Evolutionary conservation across 192 early-diverging fungal genomes (phyloP), one percentile per base, ranked within the genome.

Genomic region (Coemansia sp.): DNA sequence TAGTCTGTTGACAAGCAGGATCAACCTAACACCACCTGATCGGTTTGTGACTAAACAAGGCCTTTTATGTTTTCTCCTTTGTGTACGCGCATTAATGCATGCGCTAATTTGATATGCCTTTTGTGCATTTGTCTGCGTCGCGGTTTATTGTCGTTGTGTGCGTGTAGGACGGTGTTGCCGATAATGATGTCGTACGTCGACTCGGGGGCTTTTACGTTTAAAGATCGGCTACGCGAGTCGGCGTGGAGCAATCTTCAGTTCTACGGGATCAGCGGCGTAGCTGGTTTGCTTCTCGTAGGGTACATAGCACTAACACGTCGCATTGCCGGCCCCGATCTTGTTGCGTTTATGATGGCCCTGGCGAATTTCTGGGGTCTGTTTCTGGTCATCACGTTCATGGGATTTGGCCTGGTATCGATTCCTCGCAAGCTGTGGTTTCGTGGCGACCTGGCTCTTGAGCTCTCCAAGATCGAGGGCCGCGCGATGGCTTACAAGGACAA

Each of bases 311-410:
- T 89, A 64, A 58, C 52, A 59, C 92, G 86, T 69, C 84, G 84
- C 45, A 60, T 74, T 29, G 65, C 73, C 64, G 72, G 80, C 20
- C 62, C 75, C 12, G 82, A 77, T 56, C 69, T 98, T 20, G 78
- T 90, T 28, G 88, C 87, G 2, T 90, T 93, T 60, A 80, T 94
- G 28, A 98, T 98, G 89, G 94, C 96, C 0, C 87, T 90, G 51
- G 90, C 92, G 38, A 98, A 98, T 79, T 94, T 92, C 63, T 98
- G 92, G 90, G 96, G 96, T 45, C 83, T 98, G 32, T 73, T 94
- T 25, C 87, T 96, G 17, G 87, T 92, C 30, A 91, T 94, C 54
- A 84, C 93, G 2, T 91, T 97, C 72, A 89, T 98, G 88, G 93
- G 95, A 18, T 94, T 95, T 74, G 96, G 96, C 0, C 80, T 97